Base-by-base conservation (phyloP, 164 flowering plant species). In the Kingdonia uniflora region DNA sequence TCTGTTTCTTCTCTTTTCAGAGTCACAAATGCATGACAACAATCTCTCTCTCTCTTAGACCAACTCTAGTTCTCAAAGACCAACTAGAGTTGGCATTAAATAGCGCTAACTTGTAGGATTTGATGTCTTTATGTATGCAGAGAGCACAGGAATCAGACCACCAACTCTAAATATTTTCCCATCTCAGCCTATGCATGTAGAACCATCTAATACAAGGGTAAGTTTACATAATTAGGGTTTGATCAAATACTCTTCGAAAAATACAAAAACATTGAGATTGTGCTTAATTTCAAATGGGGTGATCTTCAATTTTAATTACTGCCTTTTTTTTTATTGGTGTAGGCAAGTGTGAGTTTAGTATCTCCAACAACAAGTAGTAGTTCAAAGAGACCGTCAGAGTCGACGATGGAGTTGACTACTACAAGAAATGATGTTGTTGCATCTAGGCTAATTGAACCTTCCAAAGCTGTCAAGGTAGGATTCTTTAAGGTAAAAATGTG, bases 111-210 rank as follows among this genome's bases (percentile, higher is more conserved):
- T 45, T 22, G 40, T 38, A 23, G 20, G 25, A 39, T 20, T 54
- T 29, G 51, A 47, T 20, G 8, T 17, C 29, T 5, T 66, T 17
- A 29, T 67, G 67, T 52, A 10, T 61, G 68, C 86, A 84, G 95
- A 80, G 54, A 70, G 50, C 65, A 64, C 80, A 19, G 85, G 79
- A 38, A 79, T 89, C 79, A 80, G 90, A 61, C 97, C 95, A 61
- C 97, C 95, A 50, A 94, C 97, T 56, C 53, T 94, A 60, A 94
- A 89, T 75, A 94, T 94, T 60, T 94, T 94, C 77, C 99, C 99
- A 19, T 89, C 99, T 56, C 90, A 85, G 63, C 99, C 99, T 44
- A 89, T 94, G 97, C 97, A 89, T 72, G 87, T 83, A 14, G 99
- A 86, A 55, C 87, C 95, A 52, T 55, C 76, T 37, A 78, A 71